These are phyloP conservation scores for Fistulinella staudtii DNA, from an alignment of 1,284 basidiomycete genomes.

Conservation along the genomic window DNA sequence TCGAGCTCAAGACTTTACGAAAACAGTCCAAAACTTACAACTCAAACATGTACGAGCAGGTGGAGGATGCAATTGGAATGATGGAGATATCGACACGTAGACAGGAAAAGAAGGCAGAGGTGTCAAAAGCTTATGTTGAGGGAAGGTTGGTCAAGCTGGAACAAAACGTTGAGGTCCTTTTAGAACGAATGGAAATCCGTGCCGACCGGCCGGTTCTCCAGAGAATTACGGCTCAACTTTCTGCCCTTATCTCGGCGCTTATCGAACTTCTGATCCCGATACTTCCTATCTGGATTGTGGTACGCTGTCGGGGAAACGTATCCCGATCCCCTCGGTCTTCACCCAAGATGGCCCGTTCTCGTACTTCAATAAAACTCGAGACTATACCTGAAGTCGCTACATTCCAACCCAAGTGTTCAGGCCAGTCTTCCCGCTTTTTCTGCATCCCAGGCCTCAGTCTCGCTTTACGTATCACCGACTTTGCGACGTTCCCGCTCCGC, in stretches of 20 bases:
- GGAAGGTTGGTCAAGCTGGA: constrained; percentile 26
- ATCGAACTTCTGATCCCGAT: constrained; percentile 22
- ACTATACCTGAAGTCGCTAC: constrained; percentile 32
- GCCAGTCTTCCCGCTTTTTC: constrained; percentile 13
- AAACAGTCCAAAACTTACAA: constrained; percentile 24
- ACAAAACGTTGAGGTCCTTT: constrained; percentile 25
- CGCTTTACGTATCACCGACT: constrained; percentile 26
- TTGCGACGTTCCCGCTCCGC: constrained; percentile 30
- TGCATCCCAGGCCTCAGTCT: constrained; percentile 27
- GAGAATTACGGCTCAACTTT: constrained; percentile 10
- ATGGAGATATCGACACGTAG: constrained; percentile 28
- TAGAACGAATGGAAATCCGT: constrained; percentile 31
- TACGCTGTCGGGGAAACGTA: constrained; percentile 14
- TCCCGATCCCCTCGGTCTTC: constrained; percentile 30
- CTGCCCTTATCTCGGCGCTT: constrained; percentile 15
- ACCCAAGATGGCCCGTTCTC: constrained; percentile 27
- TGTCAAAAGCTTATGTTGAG: constrained; percentile 22
- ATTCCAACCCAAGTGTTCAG: constrained; percentile 26
- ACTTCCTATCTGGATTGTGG: constrained; percentile 26
- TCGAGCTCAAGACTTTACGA: constrained; percentile 20
- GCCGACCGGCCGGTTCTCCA: constrained; percentile 19
- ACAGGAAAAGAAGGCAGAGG: constrained; percentile 31
- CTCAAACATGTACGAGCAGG: constrained; percentile 30
- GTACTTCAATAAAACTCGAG: constrained; percentile 28
- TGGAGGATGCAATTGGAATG: constrained; percentile 29